Evolutionary conservation across 148 eudicot genomes (phyloP).

Genomic region (Oxyria digyna): DNA sequence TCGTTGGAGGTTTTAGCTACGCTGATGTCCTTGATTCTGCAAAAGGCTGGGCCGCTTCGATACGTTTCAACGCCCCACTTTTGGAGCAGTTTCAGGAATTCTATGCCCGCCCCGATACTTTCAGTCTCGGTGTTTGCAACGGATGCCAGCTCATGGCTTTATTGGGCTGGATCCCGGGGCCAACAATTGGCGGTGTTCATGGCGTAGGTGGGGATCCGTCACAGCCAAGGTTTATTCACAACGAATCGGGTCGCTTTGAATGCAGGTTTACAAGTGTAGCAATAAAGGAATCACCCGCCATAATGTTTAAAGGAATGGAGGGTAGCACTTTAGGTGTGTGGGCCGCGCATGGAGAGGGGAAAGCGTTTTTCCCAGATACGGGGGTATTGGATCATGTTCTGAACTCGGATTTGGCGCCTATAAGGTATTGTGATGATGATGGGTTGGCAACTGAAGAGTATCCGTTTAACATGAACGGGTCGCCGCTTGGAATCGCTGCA

Average conservation of each 20-base stretch:
- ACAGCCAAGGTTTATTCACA: constrained; percentile 82
- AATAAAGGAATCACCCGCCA: constrained; percentile 64
- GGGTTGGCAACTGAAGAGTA: constrained; percentile 67
- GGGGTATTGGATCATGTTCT: constrained; percentile 29
- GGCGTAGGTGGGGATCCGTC: constrained; percentile 62
- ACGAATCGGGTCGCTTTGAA: constrained; percentile 80
- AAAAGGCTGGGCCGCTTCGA: constrained; percentile 89
- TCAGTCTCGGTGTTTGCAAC: constrained; percentile 87
- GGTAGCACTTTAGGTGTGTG: constrained; percentile 86
- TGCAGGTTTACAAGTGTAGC: constrained; percentile 81
- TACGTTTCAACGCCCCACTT: constrained; percentile 65
- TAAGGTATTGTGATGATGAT: constrained; percentile 75
- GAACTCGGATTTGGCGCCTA: constrained; percentile 49
- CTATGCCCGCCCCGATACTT: constrained; percentile 62
- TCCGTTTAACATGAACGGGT: constrained; percentile 79
- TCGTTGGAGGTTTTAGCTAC: constrained; percentile 94
- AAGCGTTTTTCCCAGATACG: constrained; percentile 72
- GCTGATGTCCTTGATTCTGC: constrained; percentile 95
- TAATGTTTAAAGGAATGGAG: constrained; percentile 80
- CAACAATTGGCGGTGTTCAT: constrained; percentile 50
- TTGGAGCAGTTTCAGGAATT: constrained; percentile 73
- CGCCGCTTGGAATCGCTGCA: constrained; percentile 86
- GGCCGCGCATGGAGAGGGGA: constrained; percentile 97
- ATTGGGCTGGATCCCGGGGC: constrained; percentile 93
- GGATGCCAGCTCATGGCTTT: constrained; percentile 97